Conservation (phyloP, 2,329 filamentous ascomycete species). For the Aspergillus latus region DNA sequence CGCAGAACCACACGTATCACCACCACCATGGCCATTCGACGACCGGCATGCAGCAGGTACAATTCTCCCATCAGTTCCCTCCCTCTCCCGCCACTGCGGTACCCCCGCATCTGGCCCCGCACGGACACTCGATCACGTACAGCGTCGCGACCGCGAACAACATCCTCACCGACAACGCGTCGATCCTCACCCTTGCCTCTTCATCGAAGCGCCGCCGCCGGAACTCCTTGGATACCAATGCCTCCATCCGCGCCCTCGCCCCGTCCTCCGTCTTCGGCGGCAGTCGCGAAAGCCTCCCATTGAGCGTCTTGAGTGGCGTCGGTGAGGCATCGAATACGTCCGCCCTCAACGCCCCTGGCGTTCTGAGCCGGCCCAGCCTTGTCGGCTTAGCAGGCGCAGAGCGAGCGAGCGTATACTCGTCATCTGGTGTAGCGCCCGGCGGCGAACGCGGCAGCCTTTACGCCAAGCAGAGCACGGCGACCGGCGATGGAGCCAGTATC, state of each 20-base stretch:
- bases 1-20: constrained; percentile 31
- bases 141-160: constrained; percentile 62
- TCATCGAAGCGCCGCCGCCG: constrained; percentile 63
- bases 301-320: constrained; percentile 60
- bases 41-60: constrained; percentile 43
- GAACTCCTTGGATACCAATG: constrained; percentile 64
- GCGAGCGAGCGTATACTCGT: constrained; percentile 71
- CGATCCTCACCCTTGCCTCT: constrained; percentile 64
- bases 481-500: constrained; percentile 71
- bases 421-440: constrained; percentile 63
- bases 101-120: constrained; percentile 57
- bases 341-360: constrained; percentile 40
- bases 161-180: constrained; percentile 63
- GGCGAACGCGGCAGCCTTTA: constrained; percentile 83
- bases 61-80: constrained; percentile 63
- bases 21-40: constrained; percentile 37
- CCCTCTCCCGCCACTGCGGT: constrained; percentile 60
- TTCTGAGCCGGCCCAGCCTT: constrained; percentile 51
- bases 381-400: constrained; percentile 58
- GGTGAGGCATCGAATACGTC: constrained; percentile 46
- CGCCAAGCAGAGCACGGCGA: constrained; percentile 51
- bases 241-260: constrained; percentile 64
- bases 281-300: constrained; percentile 62
- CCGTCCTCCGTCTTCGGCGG: constrained; percentile 65
- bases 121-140: constrained; percentile 58